Evolutionary conservation across 2,329 filamentous ascomycete species (phyloP).

Genomic region (Calonectria ilicicola): DNA sequence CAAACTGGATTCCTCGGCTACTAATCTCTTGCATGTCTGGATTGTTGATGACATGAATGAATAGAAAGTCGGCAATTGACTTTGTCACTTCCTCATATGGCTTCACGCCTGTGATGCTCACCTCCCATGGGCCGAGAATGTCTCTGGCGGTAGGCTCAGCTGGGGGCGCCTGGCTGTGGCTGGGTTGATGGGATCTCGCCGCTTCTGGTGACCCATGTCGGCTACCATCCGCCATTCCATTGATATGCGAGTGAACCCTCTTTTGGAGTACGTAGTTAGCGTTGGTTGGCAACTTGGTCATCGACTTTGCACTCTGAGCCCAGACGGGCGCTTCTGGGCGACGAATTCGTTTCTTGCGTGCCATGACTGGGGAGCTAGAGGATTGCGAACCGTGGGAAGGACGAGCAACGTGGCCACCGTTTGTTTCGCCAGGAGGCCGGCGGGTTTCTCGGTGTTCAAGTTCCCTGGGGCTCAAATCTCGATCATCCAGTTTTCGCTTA

Average conservation of each 20-base stretch:
- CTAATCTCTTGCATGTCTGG: slow-evolving; percentile 74
- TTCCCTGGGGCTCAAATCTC: slow-evolving; percentile 61
- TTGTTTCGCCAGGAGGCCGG: slow-evolving; percentile 62
- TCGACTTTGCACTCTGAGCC: slow-evolving; percentile 56
- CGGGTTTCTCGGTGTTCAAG: slow-evolving; percentile 62
- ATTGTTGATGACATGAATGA: slow-evolving; percentile 75
- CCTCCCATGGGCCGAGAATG: slow-evolving; percentile 70
- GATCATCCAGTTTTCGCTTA: slow-evolving; percentile 55
- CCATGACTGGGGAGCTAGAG: slow-evolving; percentile 47
- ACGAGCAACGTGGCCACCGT: slow-evolving; percentile 50
- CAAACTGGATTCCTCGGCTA: slow-evolving; percentile 78
- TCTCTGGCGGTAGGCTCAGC: slow-evolving; percentile 47
- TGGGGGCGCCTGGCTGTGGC: slow-evolving; percentile 39
- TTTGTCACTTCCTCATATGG: slow-evolving; percentile 82
- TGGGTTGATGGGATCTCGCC: slow-evolving; percentile 46
- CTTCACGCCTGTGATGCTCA: slow-evolving; percentile 75
- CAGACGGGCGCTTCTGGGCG: slow-evolving; percentile 59
- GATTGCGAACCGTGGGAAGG: slow-evolving; percentile 38
- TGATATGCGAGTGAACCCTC: slow-evolving; percentile 44
- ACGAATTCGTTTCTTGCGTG: slow-evolving; percentile 54
- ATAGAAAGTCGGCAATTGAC: slow-evolving; percentile 84
- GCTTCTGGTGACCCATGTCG: slow-evolving; percentile 62
- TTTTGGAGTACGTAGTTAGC: slow-evolving; percentile 45
- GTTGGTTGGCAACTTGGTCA: slow-evolving; percentile 53
- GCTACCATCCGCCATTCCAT: slow-evolving; percentile 52